These are phyloP conservation scores for Porogramme epimiltina DNA, from an alignment of 1,284 basidiomycete genomes.

Conservation along the genomic window DNA sequence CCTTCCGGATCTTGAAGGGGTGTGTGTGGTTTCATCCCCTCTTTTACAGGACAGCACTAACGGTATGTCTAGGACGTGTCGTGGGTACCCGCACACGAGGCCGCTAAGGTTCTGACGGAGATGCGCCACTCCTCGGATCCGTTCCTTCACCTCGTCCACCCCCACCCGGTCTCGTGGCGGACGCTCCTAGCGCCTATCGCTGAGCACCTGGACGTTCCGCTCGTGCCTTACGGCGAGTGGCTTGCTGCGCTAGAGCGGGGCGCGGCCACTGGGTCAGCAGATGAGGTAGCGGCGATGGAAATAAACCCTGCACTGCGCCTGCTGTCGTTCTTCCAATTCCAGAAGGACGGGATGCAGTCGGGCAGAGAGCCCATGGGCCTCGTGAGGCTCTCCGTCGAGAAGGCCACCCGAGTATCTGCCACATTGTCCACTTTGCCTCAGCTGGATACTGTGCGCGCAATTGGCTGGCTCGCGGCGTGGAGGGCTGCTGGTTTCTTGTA, in stretches of 20 bases:
- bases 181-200: conserved; percentile 23
- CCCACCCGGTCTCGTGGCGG: conserved; percentile 25
- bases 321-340: conserved; percentile 29
- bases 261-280: conserved; percentile 8
- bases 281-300: conserved; percentile 33
- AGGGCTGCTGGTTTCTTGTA: conserved; percentile 11
- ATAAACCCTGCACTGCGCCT: conserved; percentile 34
- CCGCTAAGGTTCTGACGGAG: conserved; percentile 25
- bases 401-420: conserved; percentile 10
- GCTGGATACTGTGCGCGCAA: conserved; percentile 11
- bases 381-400: conserved; percentile 15
- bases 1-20: conserved; percentile 29
- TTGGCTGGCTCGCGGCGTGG: conserved; percentile 16
- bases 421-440: conserved; percentile 11
- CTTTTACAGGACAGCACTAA: no score
- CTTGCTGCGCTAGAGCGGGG: conserved; percentile 18
- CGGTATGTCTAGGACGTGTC: conserved; percentile 16
- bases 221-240: conserved; percentile 28
- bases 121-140: conserved; percentile 20
- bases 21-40: conserved; percentile 4
- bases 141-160: conserved; percentile 33
- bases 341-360: neutral
- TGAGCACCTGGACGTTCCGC: conserved; percentile 17
- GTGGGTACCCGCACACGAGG: conserved; percentile 31
- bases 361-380: conserved; percentile 19